Evolutionary conservation across 768 basidiomycete species (phyloP), one percentile per base, ranked within the genome.

Genomic region (Tephrocybe sp.): DNA sequence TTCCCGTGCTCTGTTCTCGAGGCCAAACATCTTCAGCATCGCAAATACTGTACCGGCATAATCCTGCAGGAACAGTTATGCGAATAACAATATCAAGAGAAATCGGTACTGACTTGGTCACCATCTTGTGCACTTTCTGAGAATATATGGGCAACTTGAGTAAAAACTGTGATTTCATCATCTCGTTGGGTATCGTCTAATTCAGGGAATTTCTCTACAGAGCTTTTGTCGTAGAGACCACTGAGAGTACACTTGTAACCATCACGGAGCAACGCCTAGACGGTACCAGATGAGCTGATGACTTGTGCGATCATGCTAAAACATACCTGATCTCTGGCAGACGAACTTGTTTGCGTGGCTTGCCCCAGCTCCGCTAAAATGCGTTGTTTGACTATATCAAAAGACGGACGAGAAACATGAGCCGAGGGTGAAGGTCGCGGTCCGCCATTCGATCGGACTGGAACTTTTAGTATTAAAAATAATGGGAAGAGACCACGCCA

Each of bases 181-280:
- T 18, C 32, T 36, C 10, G 21, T 24, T 46, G 41, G 10, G 50
- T 33, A 28, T 49, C 36, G 33, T 38, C 11, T n/a, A 60, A 32
- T 53, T 64, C 63, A 47, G 40, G 11, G 17, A 48, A 47, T 15
- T 25, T 38, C 18, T 15, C 20, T 46, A 56, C 24, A 6, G 48
- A 50, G 20, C 26, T 18, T 3, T 8, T 17, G 41, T 73, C 70
- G 42, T 63, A 55, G 18, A 26, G 18, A 42, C 63, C 65, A 11
- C 66, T 65, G 6, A 72, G 51, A 9, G 69, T 55, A 49, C 73
- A 75, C 40, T 59, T 65, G 57, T 53, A 69, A 4, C 58, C 62
- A 50, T 75, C 72, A 25, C 73, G 68, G 37, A 66, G 47, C 17
- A 73, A 59, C 41, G 73, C 70, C 72, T 71, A 18, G 20, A 20